These are phyloP conservation scores for Hibiscus mutabilis DNA, from an alignment of 345 rosid species.

Conservation along the genomic window DNA sequence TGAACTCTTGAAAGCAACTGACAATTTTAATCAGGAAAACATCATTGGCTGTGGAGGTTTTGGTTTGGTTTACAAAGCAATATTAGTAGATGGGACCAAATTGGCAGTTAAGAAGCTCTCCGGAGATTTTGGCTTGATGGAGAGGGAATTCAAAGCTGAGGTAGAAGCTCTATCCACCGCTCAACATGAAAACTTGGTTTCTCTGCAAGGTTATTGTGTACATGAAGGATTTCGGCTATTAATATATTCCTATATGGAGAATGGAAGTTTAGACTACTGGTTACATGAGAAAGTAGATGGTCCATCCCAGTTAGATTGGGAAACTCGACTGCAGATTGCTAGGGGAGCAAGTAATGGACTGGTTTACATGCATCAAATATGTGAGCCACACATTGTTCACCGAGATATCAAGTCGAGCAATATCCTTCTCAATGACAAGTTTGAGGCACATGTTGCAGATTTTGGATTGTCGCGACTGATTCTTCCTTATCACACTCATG, in stretches of 20 bases:
- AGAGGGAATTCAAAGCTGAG: slow-evolving; percentile 60
- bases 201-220: slow-evolving; percentile 54
- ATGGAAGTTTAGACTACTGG: slow-evolving; percentile 56
- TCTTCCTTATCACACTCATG: slow-evolving; percentile 54
- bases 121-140: slow-evolving; percentile 53
- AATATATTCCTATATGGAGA: slow-evolving; percentile 50
- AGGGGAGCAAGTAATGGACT: slow-evolving; percentile 48
- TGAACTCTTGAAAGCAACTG: slow-evolving; percentile 52
- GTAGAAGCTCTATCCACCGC: slow-evolving; percentile 56
- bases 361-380: slow-evolving; percentile 55
- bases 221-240: slow-evolving; percentile 41
- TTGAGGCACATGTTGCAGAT: slow-evolving; percentile 54
- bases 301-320: slow-evolving; percentile 51
- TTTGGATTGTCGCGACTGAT: slow-evolving; percentile 51
- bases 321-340: slow-evolving; percentile 41
- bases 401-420: slow-evolving; percentile 61
- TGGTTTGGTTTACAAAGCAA: slow-evolving; percentile 54
- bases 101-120: slow-evolving; percentile 59
- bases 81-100: slow-evolving; percentile 37
- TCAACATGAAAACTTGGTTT: slow-evolving; percentile 51
- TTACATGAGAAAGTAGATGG: slow-evolving; percentile 50
- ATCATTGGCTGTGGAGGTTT: slow-evolving; percentile 57
- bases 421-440: slow-evolving; percentile 44
- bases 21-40: slow-evolving; percentile 54
- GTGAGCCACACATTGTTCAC: slow-evolving; percentile 62